A percentile compares a stretch with the other conserved stretches of the same genome.
phyloP scores from a whole-genome alignment of 371 early-diverging fungal genomes.

The Apophysomyces trapeziformis region DNA sequence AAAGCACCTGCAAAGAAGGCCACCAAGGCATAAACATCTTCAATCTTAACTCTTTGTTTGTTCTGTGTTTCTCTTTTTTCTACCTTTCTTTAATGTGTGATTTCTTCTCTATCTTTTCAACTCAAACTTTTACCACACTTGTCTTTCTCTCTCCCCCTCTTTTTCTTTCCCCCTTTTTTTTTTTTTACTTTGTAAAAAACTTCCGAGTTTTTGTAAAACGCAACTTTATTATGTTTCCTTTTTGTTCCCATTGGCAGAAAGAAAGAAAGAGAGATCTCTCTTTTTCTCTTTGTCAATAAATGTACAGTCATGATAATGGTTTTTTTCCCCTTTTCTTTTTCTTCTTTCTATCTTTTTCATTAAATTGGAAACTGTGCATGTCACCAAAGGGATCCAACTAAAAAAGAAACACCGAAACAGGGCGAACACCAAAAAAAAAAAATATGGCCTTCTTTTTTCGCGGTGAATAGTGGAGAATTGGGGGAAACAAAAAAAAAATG shows the following conservation, averaged over 20 bases:
- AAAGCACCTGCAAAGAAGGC: slow-evolving; percentile 25
- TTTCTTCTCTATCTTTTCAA: too few relatives aligned
- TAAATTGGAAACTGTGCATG: slow-evolving; percentile 11
- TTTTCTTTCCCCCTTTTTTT: slow-evolving; percentile 10
- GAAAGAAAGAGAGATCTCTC: background rate
- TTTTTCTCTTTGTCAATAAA: slow-evolving; percentile 7
- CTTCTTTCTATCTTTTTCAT: background rate
- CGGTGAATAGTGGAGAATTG: background rate
- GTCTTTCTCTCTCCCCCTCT: slow-evolving; percentile 9
- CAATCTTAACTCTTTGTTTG: too few relatives aligned
- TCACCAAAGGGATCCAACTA: background rate
- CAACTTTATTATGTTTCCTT: slow-evolving; percentile 10
- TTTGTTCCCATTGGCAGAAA: slow-evolving; percentile 9
- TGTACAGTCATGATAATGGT: slow-evolving; percentile 11
- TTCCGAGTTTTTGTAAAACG: slow-evolving; percentile 11
- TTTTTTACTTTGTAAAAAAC: slow-evolving; percentile 12
- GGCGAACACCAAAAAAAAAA: too few relatives aligned
- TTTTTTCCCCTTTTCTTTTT: background rate
- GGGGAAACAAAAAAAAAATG: background rate
- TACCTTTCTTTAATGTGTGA: too few relatives aligned
- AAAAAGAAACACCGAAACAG: too few relatives aligned
- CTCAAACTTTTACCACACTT: background rate
- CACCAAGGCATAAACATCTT: slow-evolving; percentile 22
- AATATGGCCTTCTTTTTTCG: too few relatives aligned
- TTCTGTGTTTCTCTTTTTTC: too few relatives aligned